Evolutionary conservation across 306 rosid genomes (phyloP), one percentile per base, ranked within the genome.

Genomic region (Malus sylvestris): DNA sequence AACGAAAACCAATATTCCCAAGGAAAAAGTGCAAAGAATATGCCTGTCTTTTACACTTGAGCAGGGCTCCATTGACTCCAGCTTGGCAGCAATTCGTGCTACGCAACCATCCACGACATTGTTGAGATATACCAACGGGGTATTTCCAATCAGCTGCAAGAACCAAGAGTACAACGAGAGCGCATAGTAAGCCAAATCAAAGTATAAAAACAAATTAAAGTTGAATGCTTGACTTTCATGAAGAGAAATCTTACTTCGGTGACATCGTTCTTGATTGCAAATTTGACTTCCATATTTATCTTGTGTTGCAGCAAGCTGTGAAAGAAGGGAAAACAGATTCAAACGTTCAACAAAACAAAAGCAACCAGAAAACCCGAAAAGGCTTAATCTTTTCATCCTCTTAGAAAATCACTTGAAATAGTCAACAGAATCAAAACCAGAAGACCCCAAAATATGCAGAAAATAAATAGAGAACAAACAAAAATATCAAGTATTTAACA

Each of bases 21-120:
- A n/a, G 20, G 80, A 45, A 72, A 75, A 35, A 68, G 20, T 22
- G 75, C 20, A 40, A 44, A 32, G 40, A 35, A 0, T 63, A 70
- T 79, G 57, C 93, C 98, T 87, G 80, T 93, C 95, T 81, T 91
- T 93, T 16, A 89, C 88, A 75, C 96, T 91, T 4, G 96, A 79
- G 68, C 95, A 86, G n/a, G 96, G 91, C 77, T 91, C 86, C 96
- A 91, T 85, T 51, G 76, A 78, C 83, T 93, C 96, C 23, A 93
- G 86, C 78, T 93, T 91, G 68, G 91, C 98, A 73, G 95, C 96
- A 30, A 93, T 86, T 45, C 80, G 85, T 25, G 97, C 97, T 15
- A 82, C 90, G 44, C 92, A 91, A 27, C 91, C 95, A 5, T 89
- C 97, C 70, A 85, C 91, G 25, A 93, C 83, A 45, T 89, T 84